Conservation (phyloP, 768 basidiomycete species). For the Pleurotus pulmonarius region DNA sequence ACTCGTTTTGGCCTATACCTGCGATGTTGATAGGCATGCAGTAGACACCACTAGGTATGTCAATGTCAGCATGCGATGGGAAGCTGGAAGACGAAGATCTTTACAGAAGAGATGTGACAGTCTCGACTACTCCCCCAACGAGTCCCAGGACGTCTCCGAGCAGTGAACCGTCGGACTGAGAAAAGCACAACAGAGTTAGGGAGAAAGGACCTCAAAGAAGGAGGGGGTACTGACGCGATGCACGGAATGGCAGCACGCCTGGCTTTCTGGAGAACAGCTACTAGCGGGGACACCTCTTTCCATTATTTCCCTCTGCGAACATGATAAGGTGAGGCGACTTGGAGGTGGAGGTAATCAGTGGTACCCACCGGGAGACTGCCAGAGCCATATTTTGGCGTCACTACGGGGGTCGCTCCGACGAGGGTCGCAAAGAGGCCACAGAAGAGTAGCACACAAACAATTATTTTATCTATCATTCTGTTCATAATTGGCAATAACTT, state of each 20-base stretch:
- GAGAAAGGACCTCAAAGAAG: neutral
- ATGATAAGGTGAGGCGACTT: neutral
- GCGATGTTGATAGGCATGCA: conserved; percentile 3
- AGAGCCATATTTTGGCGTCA: neutral
- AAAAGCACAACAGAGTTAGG: neutral
- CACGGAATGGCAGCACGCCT: neutral
- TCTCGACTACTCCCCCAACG: neutral
- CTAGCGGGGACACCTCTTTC: neutral
- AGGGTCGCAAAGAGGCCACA: neutral
- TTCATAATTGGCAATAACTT: neutral
- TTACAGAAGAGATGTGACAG: neutral
- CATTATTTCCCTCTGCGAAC: neutral
- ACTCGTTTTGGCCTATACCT: conserved; percentile 1
- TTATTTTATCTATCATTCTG: neutral
- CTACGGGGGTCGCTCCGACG: conserved; percentile 3
- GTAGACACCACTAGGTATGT: neutral
- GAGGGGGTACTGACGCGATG: neutral
- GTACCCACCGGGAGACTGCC: neutral
- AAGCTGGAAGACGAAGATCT: neutral
- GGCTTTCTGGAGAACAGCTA: neutral
- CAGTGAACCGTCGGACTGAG: conserved; percentile 2
- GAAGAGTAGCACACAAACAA: neutral
- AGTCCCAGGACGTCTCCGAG: neutral
- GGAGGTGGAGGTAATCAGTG: no score
- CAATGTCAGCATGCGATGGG: neutral